Evolutionary conservation across 805 yeast species (phyloP), one percentile per base, ranked within the genome.

Genomic region (Maudiozyma turicensis): DNA sequence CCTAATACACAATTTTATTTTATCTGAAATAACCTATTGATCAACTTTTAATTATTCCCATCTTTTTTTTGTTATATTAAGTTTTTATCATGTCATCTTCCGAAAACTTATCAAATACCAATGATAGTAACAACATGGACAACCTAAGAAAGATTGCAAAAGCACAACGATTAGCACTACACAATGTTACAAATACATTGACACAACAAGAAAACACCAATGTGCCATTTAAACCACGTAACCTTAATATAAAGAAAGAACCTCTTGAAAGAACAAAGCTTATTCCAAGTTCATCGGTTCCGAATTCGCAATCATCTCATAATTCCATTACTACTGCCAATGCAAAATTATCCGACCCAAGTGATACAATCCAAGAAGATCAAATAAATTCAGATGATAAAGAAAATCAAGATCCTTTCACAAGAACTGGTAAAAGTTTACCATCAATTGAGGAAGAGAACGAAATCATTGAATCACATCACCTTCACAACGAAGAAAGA

Each of bases 151-250:
- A 43, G 11, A n/a, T 55, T 33, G 53, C 61, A 43, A 61, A 54
- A 44, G 61, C 55, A 10, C 63, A 59, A 48, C 54, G 70, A 46
- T 52, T 66, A 43, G 70, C 67, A 15, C 54, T 66, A 44, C 60
- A 60, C 37, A 66, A 66, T 49, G 70, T 66, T 10, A 66, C 70
- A 15, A 63, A 65, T 46, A 65, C 68, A 9, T 55, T 59, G 32
- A 43, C 58, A 32, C 50, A 59, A 5, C 59, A 59, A 34, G 64
- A 61, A 15, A 58, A 52, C 44, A 51, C 48, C 37, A 10, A 40
- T 11, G 56, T 58, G 31, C 50, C 57, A 28, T 47, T 58, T 8
- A 52, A 52, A 43, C 38, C 28, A 42, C 31, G 14, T 38, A 29
- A 28, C 14, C n/a, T 3, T 31, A 8, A 57, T 58, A n/a, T 56